Percentiles rank a stretch among this genome's conserved stretches.
phyloP scores from a whole-genome alignment of 768 basidiomycete species.

The Suillus discolor region DNA sequence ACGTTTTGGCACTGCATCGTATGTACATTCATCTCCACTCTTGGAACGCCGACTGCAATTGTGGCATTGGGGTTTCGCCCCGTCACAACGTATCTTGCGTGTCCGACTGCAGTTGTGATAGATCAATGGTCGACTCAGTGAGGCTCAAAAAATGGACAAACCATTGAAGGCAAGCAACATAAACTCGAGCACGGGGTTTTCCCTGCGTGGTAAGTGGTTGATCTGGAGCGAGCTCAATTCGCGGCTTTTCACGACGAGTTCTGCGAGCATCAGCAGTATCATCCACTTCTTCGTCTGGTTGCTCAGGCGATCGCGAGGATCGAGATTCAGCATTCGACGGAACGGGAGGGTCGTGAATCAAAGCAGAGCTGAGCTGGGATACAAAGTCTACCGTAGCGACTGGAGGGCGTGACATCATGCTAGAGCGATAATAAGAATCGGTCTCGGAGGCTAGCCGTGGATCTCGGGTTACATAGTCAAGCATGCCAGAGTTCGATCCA shows the following conservation, averaged over 20 bases:
- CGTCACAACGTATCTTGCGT: constrained; percentile 83
- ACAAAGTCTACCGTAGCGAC: constrained; percentile 5
- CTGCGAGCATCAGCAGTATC: constrained; percentile 32
- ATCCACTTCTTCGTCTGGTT: constrained; percentile 5
- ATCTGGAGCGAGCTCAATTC: constrained; percentile 69
- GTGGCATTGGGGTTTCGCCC: constrained; percentile 74
- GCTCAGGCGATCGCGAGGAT: constrained; percentile 9
- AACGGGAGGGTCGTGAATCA: constrained; percentile 4
- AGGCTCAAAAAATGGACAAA: constrained; percentile 30
- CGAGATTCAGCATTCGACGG: constrained; percentile 12
- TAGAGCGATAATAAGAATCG: constrained; percentile 5
- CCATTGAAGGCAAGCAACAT: constrained; percentile 82
- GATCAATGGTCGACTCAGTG: constrained; percentile 12
- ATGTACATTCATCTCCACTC: constrained; percentile 53
- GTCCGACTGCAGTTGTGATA: constrained; percentile 51
- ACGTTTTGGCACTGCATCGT: constrained; percentile 74
- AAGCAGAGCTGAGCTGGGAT: constrained; percentile 14
- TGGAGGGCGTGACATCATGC: constrained; percentile 3
- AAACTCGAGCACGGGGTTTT: constrained; percentile 74
- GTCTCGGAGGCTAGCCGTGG: constrained; percentile 11
- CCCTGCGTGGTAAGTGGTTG: constrained; percentile 84
- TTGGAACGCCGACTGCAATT: constrained; percentile 63
- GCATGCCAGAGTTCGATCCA: constrained; percentile 1
- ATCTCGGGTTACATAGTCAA: constrained; percentile 9
- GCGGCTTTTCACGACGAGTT: constrained; percentile 54